Percentiles rank a stretch among this genome's conserved stretches.
phyloP scores from a whole-genome alignment of 495 filamentous ascomycete species.

The Aspergillus biplanus region DNA sequence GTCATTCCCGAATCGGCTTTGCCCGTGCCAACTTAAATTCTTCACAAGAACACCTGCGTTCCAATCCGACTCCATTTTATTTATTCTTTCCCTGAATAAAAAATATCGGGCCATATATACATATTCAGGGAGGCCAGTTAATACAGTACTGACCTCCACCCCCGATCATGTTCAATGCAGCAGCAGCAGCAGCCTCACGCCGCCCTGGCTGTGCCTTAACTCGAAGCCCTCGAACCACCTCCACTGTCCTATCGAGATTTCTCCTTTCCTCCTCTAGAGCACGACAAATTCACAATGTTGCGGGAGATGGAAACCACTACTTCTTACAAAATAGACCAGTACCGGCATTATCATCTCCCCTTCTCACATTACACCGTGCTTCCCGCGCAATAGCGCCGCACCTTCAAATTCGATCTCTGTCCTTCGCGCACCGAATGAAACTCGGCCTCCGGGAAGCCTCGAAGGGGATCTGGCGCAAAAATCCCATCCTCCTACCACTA shows the following conservation, averaged over 20 bases:
- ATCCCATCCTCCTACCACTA: constrained; percentile 47
- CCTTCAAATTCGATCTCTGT: constrained; percentile 17
- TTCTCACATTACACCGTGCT: neutral
- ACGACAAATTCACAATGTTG: constrained; percentile 8
- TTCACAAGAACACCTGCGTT: neutral
- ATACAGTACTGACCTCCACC: neutral
- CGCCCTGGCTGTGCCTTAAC: constrained; percentile 35
- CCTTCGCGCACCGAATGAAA: constrained; percentile 26
- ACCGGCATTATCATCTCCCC: neutral
- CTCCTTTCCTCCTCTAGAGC: constrained; percentile 11
- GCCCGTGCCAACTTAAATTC: neutral
- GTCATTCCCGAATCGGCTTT: neutral
- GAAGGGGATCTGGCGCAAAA: constrained; percentile 52
- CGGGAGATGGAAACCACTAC: neutral
- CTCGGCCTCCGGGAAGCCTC: constrained; percentile 42
- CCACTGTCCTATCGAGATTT: constrained; percentile 14
- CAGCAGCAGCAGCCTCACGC: constrained; percentile 27
- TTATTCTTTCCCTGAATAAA: neutral
- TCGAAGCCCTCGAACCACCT: constrained; percentile 14
- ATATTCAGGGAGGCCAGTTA: neutral
- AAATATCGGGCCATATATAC: neutral
- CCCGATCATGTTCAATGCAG: constrained; percentile 40
- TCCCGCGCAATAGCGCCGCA: neutral
- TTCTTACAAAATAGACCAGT: neutral
- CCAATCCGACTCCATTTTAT: neutral